Evolutionary conservation across 805 yeast species (phyloP).

Genomic region (Hanseniaspora mollemarum): DNA sequence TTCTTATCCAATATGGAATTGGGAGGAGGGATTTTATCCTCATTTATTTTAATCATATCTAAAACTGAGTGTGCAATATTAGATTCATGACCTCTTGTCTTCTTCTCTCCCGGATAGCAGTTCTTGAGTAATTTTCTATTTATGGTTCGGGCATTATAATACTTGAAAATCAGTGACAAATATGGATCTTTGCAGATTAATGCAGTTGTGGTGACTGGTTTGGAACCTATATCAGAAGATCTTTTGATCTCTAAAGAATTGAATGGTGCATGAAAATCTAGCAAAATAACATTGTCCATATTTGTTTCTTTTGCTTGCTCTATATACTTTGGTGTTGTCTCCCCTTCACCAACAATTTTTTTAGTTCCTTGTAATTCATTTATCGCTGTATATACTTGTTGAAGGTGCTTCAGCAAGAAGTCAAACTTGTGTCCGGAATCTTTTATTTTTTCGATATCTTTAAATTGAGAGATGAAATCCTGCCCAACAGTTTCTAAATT

Average conservation of each 20-base stretch:
- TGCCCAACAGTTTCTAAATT: background rate
- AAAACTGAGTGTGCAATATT: constrained; percentile 14
- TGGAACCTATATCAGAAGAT: constrained; percentile 13
- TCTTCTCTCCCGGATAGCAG: constrained; percentile 7
- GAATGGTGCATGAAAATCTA: constrained; percentile 7
- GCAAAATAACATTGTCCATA: background rate
- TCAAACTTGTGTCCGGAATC: background rate
- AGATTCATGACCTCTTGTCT: constrained; percentile 8
- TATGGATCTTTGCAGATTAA: constrained; percentile 10
- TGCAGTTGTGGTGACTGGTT: constrained; percentile 11
- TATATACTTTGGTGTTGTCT: too few species aligned
- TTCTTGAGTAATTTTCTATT: constrained; percentile 10
- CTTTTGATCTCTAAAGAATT: constrained; percentile 15
- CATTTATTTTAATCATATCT: constrained; percentile 15
- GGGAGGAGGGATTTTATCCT: constrained; percentile 14
- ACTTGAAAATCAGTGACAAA: constrained; percentile 9
- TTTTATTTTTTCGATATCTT: background rate
- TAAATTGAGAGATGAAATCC: background rate
- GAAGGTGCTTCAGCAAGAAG: background rate
- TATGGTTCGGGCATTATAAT: constrained; percentile 14
- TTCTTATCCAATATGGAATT: constrained; percentile 15
- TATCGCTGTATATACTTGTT: background rate
- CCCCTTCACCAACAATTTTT: background rate
- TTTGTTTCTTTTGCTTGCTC: background rate
- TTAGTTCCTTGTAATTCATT: background rate